Evolutionary conservation across 805 yeast species (phyloP), one percentile per base, ranked within the genome.

Genomic region (Nematodospora valgi): DNA sequence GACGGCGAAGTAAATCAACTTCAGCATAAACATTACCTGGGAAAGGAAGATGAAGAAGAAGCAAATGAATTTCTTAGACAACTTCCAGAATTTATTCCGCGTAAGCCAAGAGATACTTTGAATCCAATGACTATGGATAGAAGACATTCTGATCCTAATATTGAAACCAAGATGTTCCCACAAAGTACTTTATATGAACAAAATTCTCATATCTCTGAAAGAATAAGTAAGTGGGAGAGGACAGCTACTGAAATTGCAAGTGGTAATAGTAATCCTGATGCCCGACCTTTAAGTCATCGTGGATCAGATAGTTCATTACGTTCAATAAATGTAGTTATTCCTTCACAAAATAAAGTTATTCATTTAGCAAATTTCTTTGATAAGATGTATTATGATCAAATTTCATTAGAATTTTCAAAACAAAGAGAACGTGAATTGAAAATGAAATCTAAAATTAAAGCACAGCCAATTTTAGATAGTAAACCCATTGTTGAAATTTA

Each of bases 401-500:
- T 86, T 8, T 85, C 96, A 0, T 70, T 72, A 47, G 97, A 93
- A 53, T 89, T 91, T 54, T 94, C 86, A 51, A 70, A 78, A 45
- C 95, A 89, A 51, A 76, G 98, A 51, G 95, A 86, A 44, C 62
- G 70, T 29, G 96, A 91, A 52, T 72, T 87, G 40, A 53, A 56
- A 30, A 64, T 72, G 38, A 79, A 82, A 41, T 52, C 86, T 27
- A 74, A 81, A 47, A 77, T 78, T 52, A 69, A 80, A 41, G 86
- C 91, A 0, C 64, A 70, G 10, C 88, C 93, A 5, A 75, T 86
- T 33, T 77, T 79, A 16, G 74, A 80, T 2, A 79, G 93, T 1
- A 80, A 76, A 40, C 98, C 98, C 0, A 82, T 86, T 37, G 97
- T 89, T 15, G 96, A 89, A 48, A 83, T 93, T 17, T 93, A 84